phyloP scores from a whole-genome alignment of 2,329 filamentous ascomycete species.

The Xylariales sp. region DNA sequence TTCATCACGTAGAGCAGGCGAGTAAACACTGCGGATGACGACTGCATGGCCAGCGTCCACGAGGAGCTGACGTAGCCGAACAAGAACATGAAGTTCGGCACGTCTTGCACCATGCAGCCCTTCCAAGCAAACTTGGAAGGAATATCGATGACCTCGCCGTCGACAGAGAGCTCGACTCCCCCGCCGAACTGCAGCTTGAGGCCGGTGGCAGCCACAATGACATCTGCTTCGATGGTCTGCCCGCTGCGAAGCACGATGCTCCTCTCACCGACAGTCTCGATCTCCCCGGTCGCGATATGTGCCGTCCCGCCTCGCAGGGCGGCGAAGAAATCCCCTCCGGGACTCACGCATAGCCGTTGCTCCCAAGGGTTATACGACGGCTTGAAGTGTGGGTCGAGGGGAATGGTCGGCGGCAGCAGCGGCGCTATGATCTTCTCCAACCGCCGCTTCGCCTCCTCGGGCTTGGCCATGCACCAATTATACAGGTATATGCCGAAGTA shows the following conservation, averaged over 20 bases:
- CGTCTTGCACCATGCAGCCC: conserved; percentile 59
- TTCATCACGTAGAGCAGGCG: conserved; percentile 47
- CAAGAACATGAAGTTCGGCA: conserved; percentile 59
- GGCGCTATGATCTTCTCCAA: conserved; percentile 39
- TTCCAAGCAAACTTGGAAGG: conserved; percentile 57
- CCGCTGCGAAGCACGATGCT: conserved; percentile 45
- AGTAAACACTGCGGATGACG: conserved; percentile 41
- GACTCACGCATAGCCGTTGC: conserved; percentile 69
- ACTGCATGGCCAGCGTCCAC: conserved; percentile 69
- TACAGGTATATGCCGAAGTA: no score
- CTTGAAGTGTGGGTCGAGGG: conserved; percentile 59
- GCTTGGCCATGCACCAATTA: conserved; percentile 50
- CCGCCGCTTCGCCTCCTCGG: conserved; percentile 40
- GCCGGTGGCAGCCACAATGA: conserved; percentile 67
- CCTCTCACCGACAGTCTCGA: conserved; percentile 43
- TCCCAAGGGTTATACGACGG: conserved; percentile 65
- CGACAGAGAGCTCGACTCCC: conserved; percentile 46
- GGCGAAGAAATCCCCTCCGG: conserved; percentile 52
- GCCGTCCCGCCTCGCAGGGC: conserved; percentile 39
- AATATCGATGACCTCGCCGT: conserved; percentile 45
- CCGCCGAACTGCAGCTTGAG: conserved; percentile 56
- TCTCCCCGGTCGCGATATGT: conserved; percentile 46
- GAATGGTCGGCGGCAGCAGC: conserved; percentile 49
- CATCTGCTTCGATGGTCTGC: conserved; percentile 53
- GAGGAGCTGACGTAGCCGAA: conserved; percentile 62